phyloP scores from a whole-genome alignment of 2,329 filamentous ascomycete species.

The Trichoderma pleuroti region DNA sequence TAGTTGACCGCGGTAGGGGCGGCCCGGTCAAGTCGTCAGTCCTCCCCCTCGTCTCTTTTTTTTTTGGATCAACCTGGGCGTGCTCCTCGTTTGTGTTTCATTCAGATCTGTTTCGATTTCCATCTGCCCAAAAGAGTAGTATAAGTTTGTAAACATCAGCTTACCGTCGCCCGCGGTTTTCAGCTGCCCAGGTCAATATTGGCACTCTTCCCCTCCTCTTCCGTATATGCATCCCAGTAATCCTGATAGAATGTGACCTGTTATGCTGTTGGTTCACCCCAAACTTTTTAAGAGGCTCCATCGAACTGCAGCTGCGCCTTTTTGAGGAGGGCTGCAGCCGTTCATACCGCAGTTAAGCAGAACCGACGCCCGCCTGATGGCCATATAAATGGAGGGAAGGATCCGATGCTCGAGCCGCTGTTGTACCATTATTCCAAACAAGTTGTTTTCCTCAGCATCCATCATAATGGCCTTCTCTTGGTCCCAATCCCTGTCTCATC shows the following conservation, averaged over 20 bases:
- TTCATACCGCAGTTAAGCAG: neutral
- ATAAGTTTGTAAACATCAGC: neutral
- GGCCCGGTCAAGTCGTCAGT: neutral
- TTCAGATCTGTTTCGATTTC: neutral
- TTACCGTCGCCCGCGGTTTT: neutral
- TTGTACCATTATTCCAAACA: neutral
- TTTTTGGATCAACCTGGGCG: neutral
- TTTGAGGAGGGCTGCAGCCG: neutral
- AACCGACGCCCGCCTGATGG: neutral
- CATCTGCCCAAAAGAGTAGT: neutral
- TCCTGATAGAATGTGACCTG: slow-evolving; percentile 6
- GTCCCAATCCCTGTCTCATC: neutral
- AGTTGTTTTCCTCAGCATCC: neutral
- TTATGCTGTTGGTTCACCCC: slow-evolving; percentile 8
- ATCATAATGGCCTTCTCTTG: slow-evolving; percentile 17
- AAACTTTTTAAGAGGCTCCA: slow-evolving; percentile 3
- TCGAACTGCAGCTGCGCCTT: slow-evolving; percentile 15
- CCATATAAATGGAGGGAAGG: slow-evolving; percentile 1
- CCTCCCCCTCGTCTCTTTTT: neutral
- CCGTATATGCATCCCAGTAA: neutral
- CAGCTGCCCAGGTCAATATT: neutral
- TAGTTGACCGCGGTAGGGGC: neutral
- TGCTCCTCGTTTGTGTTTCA: neutral
- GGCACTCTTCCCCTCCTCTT: neutral
- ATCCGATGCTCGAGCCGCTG: neutral